Evolutionary conservation across 192 early-diverging fungal species (phyloP), one percentile per base, ranked within the genome.

Genomic region (Coemansia sp.): DNA sequence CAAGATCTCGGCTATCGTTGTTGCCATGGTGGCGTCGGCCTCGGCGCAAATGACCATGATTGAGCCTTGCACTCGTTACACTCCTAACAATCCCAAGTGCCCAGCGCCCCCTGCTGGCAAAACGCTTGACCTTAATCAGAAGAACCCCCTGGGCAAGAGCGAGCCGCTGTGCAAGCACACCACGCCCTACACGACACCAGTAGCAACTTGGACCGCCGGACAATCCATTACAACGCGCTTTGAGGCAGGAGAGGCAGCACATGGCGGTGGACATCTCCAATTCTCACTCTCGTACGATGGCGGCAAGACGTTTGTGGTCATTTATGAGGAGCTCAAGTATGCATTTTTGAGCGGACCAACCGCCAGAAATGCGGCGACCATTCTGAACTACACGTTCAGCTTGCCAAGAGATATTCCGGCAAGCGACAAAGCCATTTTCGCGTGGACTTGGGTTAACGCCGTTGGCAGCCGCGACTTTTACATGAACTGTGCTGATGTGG

Each of bases 371-470:
- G n/a, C n/a, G n/a, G n/a, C n/a, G n/a, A n/a, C n/a, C n/a, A n/a
- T n/a, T n/a, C n/a, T n/a, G n/a, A n/a, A n/a, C n/a, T 78, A 71
- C 73, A 72, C 79, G 20, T 75, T 89, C 13, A 65, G 59, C 35
- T 67, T 88, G 48, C 87, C 87, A n/a, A 36, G 34, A 6, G 50
- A 59, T 4, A 61, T 82, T 58, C 87, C 87, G 1, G 18, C 25
- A 23, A 28, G 26, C 6, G 72, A 82, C 43, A 65, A 55, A 4
- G 84, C 69, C 6, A 43, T 83, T 4, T 85, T 88, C 28, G 83
- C 83, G 8, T 91, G 89, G 88, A 69, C 85, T 13, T 92, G 91
- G 91, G 88, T 88, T 48, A 88, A 88, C 55, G 88, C 89, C 18
- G 68, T 86, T 20, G 88, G 86, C 1, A 87, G 86, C 69, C 84